A percentile compares a stretch with the other conserved stretches of the same genome.
Evolutionary conservation across 306 rosid genomes (phyloP).

Genomic region (Dalbergia cochinchinensis): DNA sequence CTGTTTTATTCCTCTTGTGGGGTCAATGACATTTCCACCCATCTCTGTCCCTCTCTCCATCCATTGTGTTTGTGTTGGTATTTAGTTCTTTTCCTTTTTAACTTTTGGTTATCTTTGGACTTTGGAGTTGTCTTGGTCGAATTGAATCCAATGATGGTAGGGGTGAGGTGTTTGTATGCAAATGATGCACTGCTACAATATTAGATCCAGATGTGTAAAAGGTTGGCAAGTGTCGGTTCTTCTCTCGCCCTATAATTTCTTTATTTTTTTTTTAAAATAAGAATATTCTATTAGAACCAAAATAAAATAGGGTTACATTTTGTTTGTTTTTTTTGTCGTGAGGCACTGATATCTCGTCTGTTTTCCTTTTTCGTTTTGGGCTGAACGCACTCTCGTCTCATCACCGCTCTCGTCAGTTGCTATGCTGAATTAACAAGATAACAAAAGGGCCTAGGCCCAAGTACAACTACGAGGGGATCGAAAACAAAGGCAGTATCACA

Average conservation of each 20-base stretch:
- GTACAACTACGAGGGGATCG: no score
- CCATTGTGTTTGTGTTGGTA: constrained; percentile 4
- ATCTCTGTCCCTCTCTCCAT: background rate
- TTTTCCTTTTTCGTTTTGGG: no score
- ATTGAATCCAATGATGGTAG: background rate
- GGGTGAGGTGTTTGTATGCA: constrained; percentile 8
- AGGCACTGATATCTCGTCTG: no score
- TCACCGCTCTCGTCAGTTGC: no score
- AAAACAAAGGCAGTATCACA: no score
- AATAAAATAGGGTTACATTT: no score
- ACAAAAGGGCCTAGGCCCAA: no score
- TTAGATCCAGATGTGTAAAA: background rate
- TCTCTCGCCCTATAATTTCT: background rate
- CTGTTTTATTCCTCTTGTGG: constrained; percentile 74
- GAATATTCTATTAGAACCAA: no score
- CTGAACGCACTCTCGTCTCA: no score
- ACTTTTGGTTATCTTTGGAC: constrained; percentile 12
- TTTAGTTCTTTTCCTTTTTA: constrained; percentile 18
- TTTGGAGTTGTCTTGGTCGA: constrained; percentile 18
- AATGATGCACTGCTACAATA: background rate
- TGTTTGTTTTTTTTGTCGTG: no score
- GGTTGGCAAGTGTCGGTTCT: background rate
- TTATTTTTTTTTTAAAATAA: no score
- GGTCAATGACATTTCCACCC: constrained; percentile 20
- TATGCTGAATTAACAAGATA: no score